Conservation (phyloP, 768 basidiomycete genomes). For the Phylloporus scabripes region DNA sequence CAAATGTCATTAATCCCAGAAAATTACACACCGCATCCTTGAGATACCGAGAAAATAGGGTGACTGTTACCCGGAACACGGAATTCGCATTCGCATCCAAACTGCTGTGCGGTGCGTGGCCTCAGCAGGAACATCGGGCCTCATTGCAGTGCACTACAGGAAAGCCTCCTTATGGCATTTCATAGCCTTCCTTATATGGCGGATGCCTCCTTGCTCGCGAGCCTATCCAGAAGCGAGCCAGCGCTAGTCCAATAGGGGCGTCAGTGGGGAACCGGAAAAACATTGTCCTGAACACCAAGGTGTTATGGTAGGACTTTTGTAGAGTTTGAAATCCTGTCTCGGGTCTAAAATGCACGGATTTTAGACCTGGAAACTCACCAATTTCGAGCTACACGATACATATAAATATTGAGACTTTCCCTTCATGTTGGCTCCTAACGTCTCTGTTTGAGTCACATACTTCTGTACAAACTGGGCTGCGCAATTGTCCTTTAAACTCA, state of each 20-base stretch:
- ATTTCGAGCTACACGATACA: not conserved
- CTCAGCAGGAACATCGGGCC: not conserved
- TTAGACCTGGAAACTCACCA: not conserved
- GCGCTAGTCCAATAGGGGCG: not conserved
- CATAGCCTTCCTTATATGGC: slow-evolving; percentile 15
- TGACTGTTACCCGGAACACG: too few species aligned
- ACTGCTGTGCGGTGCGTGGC: not conserved
- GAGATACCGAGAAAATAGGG: not conserved
- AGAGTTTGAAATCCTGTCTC: not conserved
- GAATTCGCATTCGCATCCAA: not conserved
- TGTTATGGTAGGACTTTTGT: too few species aligned
- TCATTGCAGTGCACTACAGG: not conserved
- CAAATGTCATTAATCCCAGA: not conserved
- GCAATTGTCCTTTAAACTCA: not conserved
- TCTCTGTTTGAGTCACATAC: not conserved
- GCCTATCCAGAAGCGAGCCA: not conserved
- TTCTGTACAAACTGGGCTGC: not conserved
- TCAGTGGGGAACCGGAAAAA: not conserved
- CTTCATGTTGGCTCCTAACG: too few species aligned
- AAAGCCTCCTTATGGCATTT: slow-evolving; percentile 7
- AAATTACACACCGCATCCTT: not conserved
- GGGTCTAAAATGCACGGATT: not conserved
- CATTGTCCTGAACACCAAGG: not conserved
- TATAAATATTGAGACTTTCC: not conserved
- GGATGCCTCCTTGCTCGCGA: not conserved